A percentile compares a stretch with the other conserved stretches of the same genome.
phyloP scores from a whole-genome alignment of 805 yeast genomes.

The Millerago galiae region DNA sequence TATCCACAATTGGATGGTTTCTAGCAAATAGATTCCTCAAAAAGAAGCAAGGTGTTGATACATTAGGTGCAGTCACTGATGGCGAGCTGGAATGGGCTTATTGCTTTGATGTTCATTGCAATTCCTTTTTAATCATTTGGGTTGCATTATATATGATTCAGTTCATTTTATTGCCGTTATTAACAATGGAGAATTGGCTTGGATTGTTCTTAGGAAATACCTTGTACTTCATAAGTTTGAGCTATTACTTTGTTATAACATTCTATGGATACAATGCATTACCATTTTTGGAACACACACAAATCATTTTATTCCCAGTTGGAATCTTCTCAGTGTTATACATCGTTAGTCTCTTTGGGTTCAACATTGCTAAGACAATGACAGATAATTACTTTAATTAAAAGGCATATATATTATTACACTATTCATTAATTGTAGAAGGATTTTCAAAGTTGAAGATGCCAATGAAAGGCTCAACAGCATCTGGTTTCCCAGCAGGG shows the following conservation, averaged over 20 bases:
- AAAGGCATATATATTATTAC: background rate
- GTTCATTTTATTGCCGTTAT: slow-evolving; percentile 65
- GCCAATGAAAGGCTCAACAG: slow-evolving; percentile 48
- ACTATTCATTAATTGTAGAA: slow-evolving; percentile 1
- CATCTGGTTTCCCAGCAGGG: slow-evolving; percentile 47
- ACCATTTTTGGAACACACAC: slow-evolving; percentile 60
- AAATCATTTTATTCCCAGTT: slow-evolving; percentile 56
- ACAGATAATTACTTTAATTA: slow-evolving; percentile 25
- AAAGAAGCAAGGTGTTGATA: slow-evolving; percentile 24
- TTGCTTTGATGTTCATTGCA: slow-evolving; percentile 91
- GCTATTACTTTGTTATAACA: slow-evolving; percentile 72
- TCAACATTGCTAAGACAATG: slow-evolving; percentile 69
- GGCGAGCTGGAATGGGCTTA: slow-evolving; percentile 81
- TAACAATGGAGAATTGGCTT: slow-evolving; percentile 57
- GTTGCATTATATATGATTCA: slow-evolving; percentile 66
- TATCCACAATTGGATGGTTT: slow-evolving; percentile 71
- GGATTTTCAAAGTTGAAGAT: slow-evolving; percentile 42
- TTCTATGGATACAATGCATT: slow-evolving; percentile 84
- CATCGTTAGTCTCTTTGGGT: slow-evolving; percentile 56
- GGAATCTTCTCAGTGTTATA: slow-evolving; percentile 53
- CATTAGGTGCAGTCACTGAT: slow-evolving; percentile 27
- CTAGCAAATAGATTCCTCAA: slow-evolving; percentile 61
- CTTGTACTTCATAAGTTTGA: slow-evolving; percentile 64
- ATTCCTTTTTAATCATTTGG: slow-evolving; percentile 81
- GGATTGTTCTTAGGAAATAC: slow-evolving; percentile 74